Conservation (phyloP, 305 asterid genomes). For the Plantago coronopus region DNA sequence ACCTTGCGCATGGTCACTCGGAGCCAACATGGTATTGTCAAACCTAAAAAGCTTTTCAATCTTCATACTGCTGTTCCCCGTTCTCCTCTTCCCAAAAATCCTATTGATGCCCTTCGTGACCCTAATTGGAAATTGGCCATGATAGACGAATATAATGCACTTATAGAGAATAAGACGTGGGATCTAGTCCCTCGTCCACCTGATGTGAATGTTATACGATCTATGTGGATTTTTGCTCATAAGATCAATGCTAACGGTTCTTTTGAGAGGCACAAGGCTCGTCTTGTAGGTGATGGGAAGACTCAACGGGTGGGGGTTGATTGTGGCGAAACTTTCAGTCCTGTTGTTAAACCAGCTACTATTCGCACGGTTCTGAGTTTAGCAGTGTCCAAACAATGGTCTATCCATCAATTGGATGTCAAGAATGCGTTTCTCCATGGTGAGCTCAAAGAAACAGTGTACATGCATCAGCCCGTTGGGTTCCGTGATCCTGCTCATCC, state of each 20-base stretch:
- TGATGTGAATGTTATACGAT: slow-evolving; percentile 17
- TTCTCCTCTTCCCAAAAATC: slow-evolving; percentile 13
- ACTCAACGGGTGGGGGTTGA: neutral
- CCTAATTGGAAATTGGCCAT: slow-evolving; percentile 15
- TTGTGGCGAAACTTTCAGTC: neutral
- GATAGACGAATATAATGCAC: slow-evolving; percentile 19
- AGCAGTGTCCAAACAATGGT: neutral
- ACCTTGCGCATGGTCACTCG: neutral
- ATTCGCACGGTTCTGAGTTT: neutral
- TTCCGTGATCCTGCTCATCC: neutral
- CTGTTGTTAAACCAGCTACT: neutral
- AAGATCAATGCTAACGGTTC: too few relatives aligned
- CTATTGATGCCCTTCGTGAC: slow-evolving; percentile 6
- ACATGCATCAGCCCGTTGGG: neutral
- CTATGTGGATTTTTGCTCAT: too few relatives aligned
- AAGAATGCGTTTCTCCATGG: neutral
- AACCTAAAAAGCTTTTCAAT: neutral
- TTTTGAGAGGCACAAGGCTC: too few relatives aligned
- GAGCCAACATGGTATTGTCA: neutral
- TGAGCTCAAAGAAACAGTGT: neutral
- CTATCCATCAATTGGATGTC: neutral
- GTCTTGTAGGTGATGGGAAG: too few relatives aligned
- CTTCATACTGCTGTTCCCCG: neutral
- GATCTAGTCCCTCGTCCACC: slow-evolving; percentile 22
- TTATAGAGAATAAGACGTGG: slow-evolving; percentile 22